phyloP scores from a whole-genome alignment of 1,139 yeast species.

The Debaryomyces coudertii region DNA sequence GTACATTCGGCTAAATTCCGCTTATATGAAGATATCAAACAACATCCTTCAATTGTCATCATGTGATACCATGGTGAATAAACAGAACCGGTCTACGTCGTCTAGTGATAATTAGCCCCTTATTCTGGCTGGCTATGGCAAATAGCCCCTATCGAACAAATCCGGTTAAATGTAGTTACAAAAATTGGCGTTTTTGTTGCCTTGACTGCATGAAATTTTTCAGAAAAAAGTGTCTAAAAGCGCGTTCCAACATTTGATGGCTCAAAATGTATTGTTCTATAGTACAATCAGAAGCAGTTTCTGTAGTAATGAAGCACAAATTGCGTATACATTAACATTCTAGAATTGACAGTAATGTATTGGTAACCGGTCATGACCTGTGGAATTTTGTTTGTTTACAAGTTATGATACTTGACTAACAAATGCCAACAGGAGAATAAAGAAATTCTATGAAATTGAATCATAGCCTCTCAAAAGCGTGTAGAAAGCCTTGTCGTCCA shows the following conservation, averaged over 20 bases:
- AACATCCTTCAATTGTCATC: background rate
- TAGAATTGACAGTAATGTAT: background rate
- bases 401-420: slow-evolving; percentile 5
- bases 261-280: slow-evolving; percentile 1
- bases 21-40: background rate
- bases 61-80: background rate
- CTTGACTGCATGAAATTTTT: slow-evolving; percentile 1
- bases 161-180: background rate
- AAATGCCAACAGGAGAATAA: background rate
- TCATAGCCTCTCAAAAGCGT: slow-evolving; percentile 8
- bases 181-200: background rate
- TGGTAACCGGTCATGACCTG: slow-evolving; percentile 1
- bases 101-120: background rate
- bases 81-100: background rate
- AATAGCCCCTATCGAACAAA: background rate
- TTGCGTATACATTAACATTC: background rate
- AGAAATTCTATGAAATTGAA: background rate
- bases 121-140: background rate
- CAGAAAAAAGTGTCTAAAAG: background rate
- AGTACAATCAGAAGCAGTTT: background rate
- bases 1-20: background rate
- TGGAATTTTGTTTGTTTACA: slow-evolving; percentile 8
- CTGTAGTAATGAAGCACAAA: background rate
- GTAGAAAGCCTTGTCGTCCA: background rate
- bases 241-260: slow-evolving; percentile 4